These are phyloP conservation scores for Pseudocohnilembus persalinus DNA, from an alignment of 169 alveolate species.

Conservation along the genomic window DNA sequence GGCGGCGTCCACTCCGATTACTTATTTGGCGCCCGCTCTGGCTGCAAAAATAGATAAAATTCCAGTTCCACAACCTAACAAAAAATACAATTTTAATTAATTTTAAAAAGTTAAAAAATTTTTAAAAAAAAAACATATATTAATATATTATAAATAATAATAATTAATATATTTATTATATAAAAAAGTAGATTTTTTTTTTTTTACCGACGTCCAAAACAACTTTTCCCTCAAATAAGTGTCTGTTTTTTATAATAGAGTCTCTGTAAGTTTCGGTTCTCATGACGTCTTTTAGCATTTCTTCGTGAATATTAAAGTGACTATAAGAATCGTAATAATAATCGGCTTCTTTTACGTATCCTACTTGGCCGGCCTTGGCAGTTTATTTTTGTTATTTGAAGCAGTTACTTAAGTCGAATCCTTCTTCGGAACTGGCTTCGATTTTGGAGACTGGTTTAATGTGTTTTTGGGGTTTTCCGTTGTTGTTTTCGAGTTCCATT, in stretches of 20 bases:
- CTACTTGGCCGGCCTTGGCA: conserved; percentile 7
- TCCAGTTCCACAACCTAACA: conserved; percentile 95
- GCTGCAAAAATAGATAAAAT: conserved; percentile 97
- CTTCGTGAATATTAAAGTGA: conserved; percentile 96
- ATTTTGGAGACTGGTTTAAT: background rate
- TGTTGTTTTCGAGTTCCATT: background rate
- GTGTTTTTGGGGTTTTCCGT: background rate
- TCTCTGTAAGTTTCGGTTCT: conserved; percentile 94
- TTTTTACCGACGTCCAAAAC: conserved; percentile 96
- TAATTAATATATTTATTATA: too few relatives aligned
- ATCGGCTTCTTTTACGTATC: conserved; percentile 77
- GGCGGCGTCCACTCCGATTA: conserved; percentile 97
- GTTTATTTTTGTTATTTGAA: background rate
- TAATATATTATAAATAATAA: too few relatives aligned
- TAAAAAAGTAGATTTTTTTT: too few relatives aligned
- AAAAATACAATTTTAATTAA: too few relatives aligned
- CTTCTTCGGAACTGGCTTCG: conserved; percentile 18
- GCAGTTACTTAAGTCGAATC: conserved; percentile 24
- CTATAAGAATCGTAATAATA: conserved; percentile 97
- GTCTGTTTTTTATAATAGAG: conserved; percentile 93
- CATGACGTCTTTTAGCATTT: conserved; percentile 96
- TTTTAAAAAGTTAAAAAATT: too few relatives aligned
- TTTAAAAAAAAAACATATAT: too few relatives aligned
- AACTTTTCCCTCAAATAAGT: conserved; percentile 92
- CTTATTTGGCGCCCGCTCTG: conserved; percentile 97